phyloP scores from a whole-genome alignment of 2,329 filamentous ascomycete species.

The Tolypocladium inflatum region DNA sequence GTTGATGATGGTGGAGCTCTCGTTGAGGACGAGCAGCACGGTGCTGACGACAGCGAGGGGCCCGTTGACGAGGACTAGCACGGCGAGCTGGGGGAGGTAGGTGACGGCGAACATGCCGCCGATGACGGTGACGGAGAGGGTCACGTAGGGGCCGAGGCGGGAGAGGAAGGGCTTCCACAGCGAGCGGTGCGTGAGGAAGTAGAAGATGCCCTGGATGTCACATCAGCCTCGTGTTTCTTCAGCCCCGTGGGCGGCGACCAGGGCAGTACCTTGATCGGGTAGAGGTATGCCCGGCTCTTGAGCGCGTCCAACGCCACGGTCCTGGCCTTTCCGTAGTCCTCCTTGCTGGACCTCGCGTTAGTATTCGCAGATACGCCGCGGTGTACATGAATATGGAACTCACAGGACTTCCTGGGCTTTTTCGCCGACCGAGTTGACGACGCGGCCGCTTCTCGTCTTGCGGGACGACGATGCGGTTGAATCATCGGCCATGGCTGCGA shows the following conservation, averaged over 20 bases:
- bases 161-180: conserved; percentile 51
- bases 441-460: conserved; percentile 16
- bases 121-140: conserved; percentile 63
- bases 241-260: neutral
- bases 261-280: conserved; percentile 56
- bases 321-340: conserved; percentile 62
- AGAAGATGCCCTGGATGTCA: conserved; percentile 42
- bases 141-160: conserved; percentile 50
- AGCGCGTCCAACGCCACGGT: conserved; percentile 58
- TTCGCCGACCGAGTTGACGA: conserved; percentile 28
- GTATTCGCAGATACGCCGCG: neutral
- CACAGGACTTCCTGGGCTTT: conserved; percentile 43
- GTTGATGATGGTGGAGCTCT: conserved; percentile 50
- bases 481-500: neutral
- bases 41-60: conserved; percentile 69
- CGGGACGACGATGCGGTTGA: conserved; percentile 9
- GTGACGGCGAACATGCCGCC: conserved; percentile 79
- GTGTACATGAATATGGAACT: neutral
- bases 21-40: conserved; percentile 55
- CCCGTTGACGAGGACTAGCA: conserved; percentile 78
- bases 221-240: neutral
- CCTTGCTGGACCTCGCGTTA: conserved; percentile 32
- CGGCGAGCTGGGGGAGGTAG: conserved; percentile 73
- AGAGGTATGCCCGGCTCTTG: conserved; percentile 71
- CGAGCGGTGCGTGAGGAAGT: conserved; percentile 44